Percentiles rank a stretch among this genome's conserved stretches.
phyloP scores from a whole-genome alignment of 2,329 filamentous ascomycete species.

The Claviceps fusiformis region DNA sequence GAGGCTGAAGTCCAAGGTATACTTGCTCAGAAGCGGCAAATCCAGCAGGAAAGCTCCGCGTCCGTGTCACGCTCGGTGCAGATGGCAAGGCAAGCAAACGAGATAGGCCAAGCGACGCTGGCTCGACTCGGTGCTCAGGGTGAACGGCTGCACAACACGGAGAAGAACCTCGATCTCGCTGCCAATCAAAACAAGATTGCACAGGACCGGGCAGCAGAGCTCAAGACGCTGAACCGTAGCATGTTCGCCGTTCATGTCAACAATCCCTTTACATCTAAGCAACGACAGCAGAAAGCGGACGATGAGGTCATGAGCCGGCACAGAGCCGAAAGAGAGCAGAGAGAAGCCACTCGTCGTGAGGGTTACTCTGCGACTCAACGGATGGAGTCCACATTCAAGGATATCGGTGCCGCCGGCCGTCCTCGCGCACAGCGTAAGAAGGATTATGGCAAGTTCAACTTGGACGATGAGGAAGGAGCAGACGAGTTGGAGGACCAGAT shows the following conservation, averaged over 20 bases:
- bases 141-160: constrained; percentile 68
- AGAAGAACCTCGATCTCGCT: constrained; percentile 70
- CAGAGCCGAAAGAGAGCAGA: constrained; percentile 49
- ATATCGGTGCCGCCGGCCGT: constrained; percentile 19
- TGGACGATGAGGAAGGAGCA: constrained; percentile 48
- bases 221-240: constrained; percentile 74
- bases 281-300: constrained; percentile 50
- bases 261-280: constrained; percentile 63
- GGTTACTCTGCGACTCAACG: constrained; percentile 37
- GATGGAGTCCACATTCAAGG: constrained; percentile 37
- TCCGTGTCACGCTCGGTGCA: constrained; percentile 26
- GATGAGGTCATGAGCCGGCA: constrained; percentile 56
- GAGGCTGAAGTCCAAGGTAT: constrained; percentile 54
- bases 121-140: constrained; percentile 64
- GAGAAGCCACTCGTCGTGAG: constrained; percentile 45
- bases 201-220: constrained; percentile 66
- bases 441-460: constrained; percentile 52
- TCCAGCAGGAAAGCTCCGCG: constrained; percentile 58
- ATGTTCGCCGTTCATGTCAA: constrained; percentile 79
- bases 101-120: constrained; percentile 55
- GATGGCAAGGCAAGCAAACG: constrained; percentile 30
- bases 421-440: constrained; percentile 23
- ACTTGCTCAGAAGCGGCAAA: constrained; percentile 41
- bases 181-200: constrained; percentile 62
- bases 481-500: constrained; percentile 38